Evolutionary conservation across 1,284 basidiomycete genomes (phyloP), one percentile per base, ranked within the genome.

Genomic region (Pseudozyma tsukubaensis): DNA sequence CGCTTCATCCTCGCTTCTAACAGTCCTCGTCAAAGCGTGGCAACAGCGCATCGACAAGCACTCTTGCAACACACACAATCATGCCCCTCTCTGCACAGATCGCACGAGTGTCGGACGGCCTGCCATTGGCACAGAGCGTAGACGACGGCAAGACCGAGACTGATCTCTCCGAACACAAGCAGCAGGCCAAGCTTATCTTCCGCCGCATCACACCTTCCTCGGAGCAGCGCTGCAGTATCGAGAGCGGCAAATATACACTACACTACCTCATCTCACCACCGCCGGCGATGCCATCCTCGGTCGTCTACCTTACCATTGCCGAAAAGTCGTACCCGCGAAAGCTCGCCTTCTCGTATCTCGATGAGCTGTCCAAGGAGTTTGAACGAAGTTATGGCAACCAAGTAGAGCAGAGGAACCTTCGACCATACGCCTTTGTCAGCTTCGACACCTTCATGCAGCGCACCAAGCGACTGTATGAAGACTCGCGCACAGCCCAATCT

Each of bases 251-350:
- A 73, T 96, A 94, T 85, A 95, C 94, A 8, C 86, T 98, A 63
- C 96, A 99, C 87, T 99, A 99, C 88, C 90, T 97, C 77, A 94
- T 99, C 76, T 87, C 90, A 13, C 83, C 83, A 19, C 80, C 81
- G 14, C 79, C 82, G 0, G 61, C 73, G 12, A 78, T 79, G 63
- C 78, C 81, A 1, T 61, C 67, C 4, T 78, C 79, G 10, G 94
- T 98, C 71, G 92, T 97, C 56, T 99, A 94, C 86, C 89, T 99
- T 70, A 92, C 93, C 75, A 95, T 99, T 84, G 91, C 94, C 56
- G 96, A 98, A 86, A 93, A 94, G 85, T 94, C 94, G 7, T 99
- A 99, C 86, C 96, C 96, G 24, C 89, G 97, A 72, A 99, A 98
- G 86, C 90, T 99, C 24, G 94, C 95, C 0, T 99, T 99, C 86